phyloP scores from a whole-genome alignment of 768 basidiomycete species.

The Plicaturopsis crispa region DNA sequence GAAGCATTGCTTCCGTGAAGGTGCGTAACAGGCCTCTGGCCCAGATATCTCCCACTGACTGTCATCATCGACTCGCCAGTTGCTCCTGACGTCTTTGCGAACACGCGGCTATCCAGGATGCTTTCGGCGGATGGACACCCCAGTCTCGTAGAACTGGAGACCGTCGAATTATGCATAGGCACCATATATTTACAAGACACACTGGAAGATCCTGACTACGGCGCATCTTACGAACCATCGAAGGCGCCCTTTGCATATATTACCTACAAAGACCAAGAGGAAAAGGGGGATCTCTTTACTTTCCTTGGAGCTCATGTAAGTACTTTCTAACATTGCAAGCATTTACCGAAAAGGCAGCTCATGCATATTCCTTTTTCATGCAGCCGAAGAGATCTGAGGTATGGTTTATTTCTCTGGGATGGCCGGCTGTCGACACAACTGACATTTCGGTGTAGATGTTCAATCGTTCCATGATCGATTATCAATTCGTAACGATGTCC shows the following conservation, averaged over 20 bases:
- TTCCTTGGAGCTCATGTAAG: too few species aligned
- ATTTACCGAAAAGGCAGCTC: too few species aligned
- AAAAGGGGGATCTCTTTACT: too few species aligned
- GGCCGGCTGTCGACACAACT: too few species aligned
- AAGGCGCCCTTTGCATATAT: constrained; percentile 8
- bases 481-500: too few species aligned
- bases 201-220: constrained; percentile 9
- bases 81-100: constrained; percentile 18
- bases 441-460: too few species aligned
- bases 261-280: not conserved
- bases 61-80: constrained; percentile 27
- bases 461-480: too few species aligned
- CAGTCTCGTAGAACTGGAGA: constrained; percentile 13
- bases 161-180: constrained; percentile 15
- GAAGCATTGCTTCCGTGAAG: constrained; percentile 33
- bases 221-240: constrained; percentile 8
- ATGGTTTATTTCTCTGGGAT: too few species aligned
- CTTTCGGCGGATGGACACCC: constrained; percentile 23
- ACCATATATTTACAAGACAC: constrained; percentile 22
- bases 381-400: too few species aligned
- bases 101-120: constrained; percentile 30
- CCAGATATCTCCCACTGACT: not conserved
- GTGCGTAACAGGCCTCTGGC: constrained; percentile 11
- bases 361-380: too few species aligned
- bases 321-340: too few species aligned